These are phyloP conservation scores for Trypanosoma lewisi DNA, from an alignment of 208 protist genomes.

Conservation along the genomic window DNA sequence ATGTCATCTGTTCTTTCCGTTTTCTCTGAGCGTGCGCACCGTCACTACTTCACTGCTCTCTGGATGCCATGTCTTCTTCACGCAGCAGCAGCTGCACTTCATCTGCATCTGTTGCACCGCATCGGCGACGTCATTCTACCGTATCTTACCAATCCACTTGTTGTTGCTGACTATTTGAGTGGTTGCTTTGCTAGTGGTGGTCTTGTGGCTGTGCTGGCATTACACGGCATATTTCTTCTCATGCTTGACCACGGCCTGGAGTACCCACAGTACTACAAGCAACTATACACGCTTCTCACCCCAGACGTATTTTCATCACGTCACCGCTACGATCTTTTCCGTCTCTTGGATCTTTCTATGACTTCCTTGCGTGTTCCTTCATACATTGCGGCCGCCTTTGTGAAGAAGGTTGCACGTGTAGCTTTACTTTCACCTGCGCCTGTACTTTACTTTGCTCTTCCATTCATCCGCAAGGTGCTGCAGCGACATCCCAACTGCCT, in stretches of 20 bases:
- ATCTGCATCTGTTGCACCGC: conserved; percentile 82
- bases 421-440: conserved; percentile 66
- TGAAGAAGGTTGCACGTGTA: conserved; percentile 71
- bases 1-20: conserved; percentile 71
- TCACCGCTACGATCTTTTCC: conserved; percentile 86
- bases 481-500: conserved; percentile 87
- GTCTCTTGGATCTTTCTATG: conserved; percentile 79
- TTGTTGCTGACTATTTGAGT: conserved; percentile 84
- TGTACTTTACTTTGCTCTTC: conserved; percentile 84
- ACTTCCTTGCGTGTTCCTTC: conserved; percentile 76
- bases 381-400: conserved; percentile 81
- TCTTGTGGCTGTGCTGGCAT: conserved; percentile 80
- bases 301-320: conserved; percentile 79
- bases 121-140: conserved; percentile 71
- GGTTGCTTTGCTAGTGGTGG: conserved; percentile 84
- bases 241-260: conserved; percentile 90
- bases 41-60: conserved; percentile 76
- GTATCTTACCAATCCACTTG: conserved; percentile 79
- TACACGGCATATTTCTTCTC: conserved; percentile 85
- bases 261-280: conserved; percentile 89
- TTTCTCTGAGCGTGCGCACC: conserved; percentile 80
- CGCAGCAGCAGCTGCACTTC: conserved; percentile 47
- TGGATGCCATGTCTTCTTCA: conserved; percentile 77
- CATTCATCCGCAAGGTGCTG: conserved; percentile 82
- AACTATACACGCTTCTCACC: conserved; percentile 87